Conservation (phyloP, 1,284 basidiomycete species). For the Coniferiporia sulphurascens region DNA sequence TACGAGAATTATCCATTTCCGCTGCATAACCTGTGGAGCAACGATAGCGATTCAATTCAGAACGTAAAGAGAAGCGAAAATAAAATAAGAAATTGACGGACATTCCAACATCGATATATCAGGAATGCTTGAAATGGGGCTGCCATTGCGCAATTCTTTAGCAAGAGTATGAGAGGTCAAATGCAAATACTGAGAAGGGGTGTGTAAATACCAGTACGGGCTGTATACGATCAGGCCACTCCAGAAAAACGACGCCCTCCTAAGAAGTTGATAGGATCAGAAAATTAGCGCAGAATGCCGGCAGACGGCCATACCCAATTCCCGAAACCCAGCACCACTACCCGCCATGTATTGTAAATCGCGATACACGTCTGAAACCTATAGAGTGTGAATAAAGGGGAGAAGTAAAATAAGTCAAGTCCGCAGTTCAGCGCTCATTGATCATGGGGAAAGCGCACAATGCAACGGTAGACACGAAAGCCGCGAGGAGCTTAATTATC, state of each 20-base stretch:
- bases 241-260: constrained; percentile 21
- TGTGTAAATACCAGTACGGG: constrained; percentile 23
- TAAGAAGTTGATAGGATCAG: background rate
- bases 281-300: background rate
- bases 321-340: constrained; percentile 25
- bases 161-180: background rate
- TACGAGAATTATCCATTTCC: constrained; percentile 23
- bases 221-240: constrained; percentile 28
- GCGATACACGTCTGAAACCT: constrained; percentile 26
- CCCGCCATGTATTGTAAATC: constrained; percentile 26
- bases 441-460: constrained; percentile 21
- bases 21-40: constrained; percentile 22
- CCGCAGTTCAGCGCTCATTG: no score
- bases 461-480: constrained; percentile 22
- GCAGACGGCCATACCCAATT: constrained; percentile 13
- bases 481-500: constrained; percentile 24
- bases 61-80: background rate
- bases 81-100: background rate
- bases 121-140: constrained; percentile 29
- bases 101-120: constrained; percentile 30
- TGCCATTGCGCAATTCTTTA: constrained; percentile 27
- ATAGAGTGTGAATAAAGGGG: background rate
- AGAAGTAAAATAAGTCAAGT: no score
- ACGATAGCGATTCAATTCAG: background rate
- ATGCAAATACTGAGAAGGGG: background rate